Evolutionary conservation across 371 early-diverging fungal species (phyloP).

Genomic region (Mucor mucedo): DNA sequence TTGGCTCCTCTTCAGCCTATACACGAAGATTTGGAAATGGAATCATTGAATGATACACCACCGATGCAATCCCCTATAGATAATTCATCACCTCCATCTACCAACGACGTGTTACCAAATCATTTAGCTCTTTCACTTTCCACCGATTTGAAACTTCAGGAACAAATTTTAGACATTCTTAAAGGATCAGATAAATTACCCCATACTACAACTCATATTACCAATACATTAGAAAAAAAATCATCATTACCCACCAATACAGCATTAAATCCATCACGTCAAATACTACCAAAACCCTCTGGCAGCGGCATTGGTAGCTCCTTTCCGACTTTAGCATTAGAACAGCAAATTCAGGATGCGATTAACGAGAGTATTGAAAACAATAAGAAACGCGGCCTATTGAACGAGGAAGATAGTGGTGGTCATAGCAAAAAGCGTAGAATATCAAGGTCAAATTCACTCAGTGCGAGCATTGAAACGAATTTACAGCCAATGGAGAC

Average conservation of each 20-base stretch:
- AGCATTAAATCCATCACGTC: conserved; percentile 19
- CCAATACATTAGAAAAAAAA: conserved; percentile 4
- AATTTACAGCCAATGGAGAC: conserved; percentile 8
- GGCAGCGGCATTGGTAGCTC: conserved; percentile 16
- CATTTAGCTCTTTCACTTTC: conserved; percentile 18
- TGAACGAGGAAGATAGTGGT: background rate
- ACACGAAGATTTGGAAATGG: conserved; percentile 8
- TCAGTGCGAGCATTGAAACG: background rate
- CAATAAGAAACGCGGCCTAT: background rate
- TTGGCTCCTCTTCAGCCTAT: conserved; percentile 23
- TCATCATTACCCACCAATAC: background rate
- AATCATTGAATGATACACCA: background rate
- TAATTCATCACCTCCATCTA: background rate
- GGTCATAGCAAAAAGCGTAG: conserved; percentile 7
- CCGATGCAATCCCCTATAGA: background rate
- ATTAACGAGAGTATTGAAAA: conserved; percentile 10
- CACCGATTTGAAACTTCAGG: conserved; percentile 24
- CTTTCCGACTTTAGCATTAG: conserved; percentile 1
- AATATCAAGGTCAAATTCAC: conserved; percentile 16
- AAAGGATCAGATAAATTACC: conserved; percentile 8
- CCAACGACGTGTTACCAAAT: background rate
- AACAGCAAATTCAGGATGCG: conserved; percentile 26
- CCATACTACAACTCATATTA: background rate
- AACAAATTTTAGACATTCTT: conserved; percentile 41
- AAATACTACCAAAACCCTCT: conserved; percentile 34